Base-by-base conservation (phyloP, 495 filamentous ascomycete genomes). In the Neurospora sp. region DNA sequence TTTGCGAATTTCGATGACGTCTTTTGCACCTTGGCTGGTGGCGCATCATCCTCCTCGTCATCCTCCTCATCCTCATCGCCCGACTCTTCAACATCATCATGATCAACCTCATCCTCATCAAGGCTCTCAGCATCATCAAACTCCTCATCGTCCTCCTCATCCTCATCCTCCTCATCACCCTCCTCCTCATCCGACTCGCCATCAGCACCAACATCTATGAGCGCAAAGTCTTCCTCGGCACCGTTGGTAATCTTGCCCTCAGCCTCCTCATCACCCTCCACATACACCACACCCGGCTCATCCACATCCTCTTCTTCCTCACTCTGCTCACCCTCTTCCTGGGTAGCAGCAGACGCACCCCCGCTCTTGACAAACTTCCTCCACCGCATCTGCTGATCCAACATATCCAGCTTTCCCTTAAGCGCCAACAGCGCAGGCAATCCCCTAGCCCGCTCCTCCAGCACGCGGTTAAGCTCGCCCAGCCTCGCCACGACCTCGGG, bases 371-470 rank as follows among this genome's bases (percentile, higher is more conserved):
- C 86, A 21, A 85, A 86, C 72, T 90, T 89, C 38, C 96, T 86
- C 74, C 97, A 82, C 74, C 93, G 89, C 72, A 97, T 88, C 81
- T 99, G 96, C 13, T 93, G 90, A 72, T 93, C 89, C 66, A 97
- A 84, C 89, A 98, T 91, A 79, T 98, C 95, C 11, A 98, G 87
- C 79, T 96, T 94, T 17, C 94, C 94, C 83, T 97, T 96, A 36
- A 99, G 86, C n/a, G 92, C 85, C 31, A 98, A 85, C 40, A 99
- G 83, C 59, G 90, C 91, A 34, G 92, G 89, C n/a, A 98, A 85
- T 37, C 91, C 93, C 15, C 89, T 89, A 19, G 94, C 92, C 24
- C 96, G 89, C 80, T 95, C 92, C 72, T 94, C 91, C 76, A 98
- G 88, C 31, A 97, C 94, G 73, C 90, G 89, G 80, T 92, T 90